Evolutionary conservation across 2,329 filamentous ascomycete genomes (phyloP), one percentile per base, ranked within the genome.

Genomic region (Fusarium abutilonis): DNA sequence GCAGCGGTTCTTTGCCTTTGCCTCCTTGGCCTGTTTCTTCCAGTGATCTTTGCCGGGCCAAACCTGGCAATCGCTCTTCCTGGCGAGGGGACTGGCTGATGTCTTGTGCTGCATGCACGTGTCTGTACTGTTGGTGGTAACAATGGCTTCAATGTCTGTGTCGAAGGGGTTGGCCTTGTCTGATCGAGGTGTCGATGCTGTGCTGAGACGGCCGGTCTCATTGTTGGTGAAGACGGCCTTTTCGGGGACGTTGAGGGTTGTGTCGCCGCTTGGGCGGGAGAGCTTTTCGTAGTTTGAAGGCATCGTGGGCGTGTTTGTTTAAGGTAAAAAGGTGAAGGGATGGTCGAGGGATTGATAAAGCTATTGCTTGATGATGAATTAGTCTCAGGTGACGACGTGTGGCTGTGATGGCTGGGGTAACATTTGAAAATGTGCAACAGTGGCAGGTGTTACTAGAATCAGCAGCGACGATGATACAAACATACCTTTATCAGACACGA

Each of bases 31-130:
- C 77, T 86, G 85, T 58, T 80, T 77, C 73, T 82, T 84, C 84
- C 86, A 87, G 70, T 86, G 81, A 21, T 82, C 79, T 69, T 85
- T 81, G 53, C 82, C 82, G 6, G 86, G 86, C 86, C 86, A 88
- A 15, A 86, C 83, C 40, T 82, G 78, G 67, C 80, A 82, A 58
- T 87, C 83, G 46, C 71, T 74, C 57, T 78, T 78, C 50, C 79
- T 65, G 17, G 64, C 60, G 26, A 72, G 56, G 9, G 70, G 61
- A 34, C 68, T 72, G 46, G 58, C 65, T 7, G 70, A 64, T 21
- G 59, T 59, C 41, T 67, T 81, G 75, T 63, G 67, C 21, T 60
- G 66, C 19, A 70, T 70, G 54, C 75, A 76, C 43, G 53, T 63
- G 2, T 70, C 68, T 15, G 64, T 62, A 3, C 63, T 69, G 15